phyloP scores from a whole-genome alignment of 768 basidiomycete genomes.

The Phanerochaete carnosa region DNA sequence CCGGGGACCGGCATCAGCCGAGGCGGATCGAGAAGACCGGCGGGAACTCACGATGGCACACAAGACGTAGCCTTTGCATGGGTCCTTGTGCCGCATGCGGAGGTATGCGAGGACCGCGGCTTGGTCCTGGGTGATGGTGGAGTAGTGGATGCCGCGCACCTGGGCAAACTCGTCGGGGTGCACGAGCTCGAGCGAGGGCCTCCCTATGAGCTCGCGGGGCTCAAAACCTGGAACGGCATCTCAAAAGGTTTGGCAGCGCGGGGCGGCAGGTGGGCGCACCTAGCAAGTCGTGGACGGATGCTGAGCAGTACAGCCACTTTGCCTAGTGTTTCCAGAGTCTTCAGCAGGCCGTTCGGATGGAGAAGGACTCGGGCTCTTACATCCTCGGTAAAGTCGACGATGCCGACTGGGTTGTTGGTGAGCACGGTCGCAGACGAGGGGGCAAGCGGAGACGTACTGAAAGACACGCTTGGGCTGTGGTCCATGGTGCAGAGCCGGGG shows the following conservation, averaged over 20 bases:
- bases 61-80: slow-evolving; percentile 69
- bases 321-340: slow-evolving; percentile 17
- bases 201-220: slow-evolving; percentile 65
- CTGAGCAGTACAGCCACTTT: slow-evolving; percentile 27
- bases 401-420: slow-evolving; percentile 51
- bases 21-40: neutral
- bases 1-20: neutral
- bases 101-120: slow-evolving; percentile 77
- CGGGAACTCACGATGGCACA: slow-evolving; percentile 64
- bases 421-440: neutral
- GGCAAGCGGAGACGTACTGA: slow-evolving; percentile 51
- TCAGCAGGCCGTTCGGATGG: slow-evolving; percentile 6
- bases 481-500: slow-evolving; percentile 16
- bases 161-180: slow-evolving; percentile 76
- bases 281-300: slow-evolving; percentile 25
- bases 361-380: slow-evolving; percentile 31
- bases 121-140: slow-evolving; percentile 75
- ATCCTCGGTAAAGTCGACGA: slow-evolving; percentile 77
- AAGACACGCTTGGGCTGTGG: slow-evolving; percentile 59
- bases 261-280: slow-evolving; percentile 10
- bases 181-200: slow-evolving; percentile 68
- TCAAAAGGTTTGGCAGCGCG: neutral
- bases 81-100: slow-evolving; percentile 77
- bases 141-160: slow-evolving; percentile 68
- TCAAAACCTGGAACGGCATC: slow-evolving; percentile 54